Base-by-base conservation (phyloP, 2,329 filamentous ascomycete species). In the Trichoderma pleuroti region DNA sequence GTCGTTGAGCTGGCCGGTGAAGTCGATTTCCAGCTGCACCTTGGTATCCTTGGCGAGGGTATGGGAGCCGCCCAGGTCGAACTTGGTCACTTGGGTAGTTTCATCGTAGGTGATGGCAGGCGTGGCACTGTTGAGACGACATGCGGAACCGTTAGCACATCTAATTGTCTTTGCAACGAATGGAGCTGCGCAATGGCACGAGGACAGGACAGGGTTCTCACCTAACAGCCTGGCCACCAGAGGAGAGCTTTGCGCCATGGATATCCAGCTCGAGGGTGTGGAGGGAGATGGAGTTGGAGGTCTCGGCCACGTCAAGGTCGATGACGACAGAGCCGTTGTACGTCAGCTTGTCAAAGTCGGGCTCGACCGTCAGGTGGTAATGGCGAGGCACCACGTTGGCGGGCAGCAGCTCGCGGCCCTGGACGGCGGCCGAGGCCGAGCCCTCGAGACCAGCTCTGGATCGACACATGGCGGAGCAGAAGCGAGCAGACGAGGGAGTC, bases 281-380 rank as follows among this genome's bases (percentile, higher is more conserved):
- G 77, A 98, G 87, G 11, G 94, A 92, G 78, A 98, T 91, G 62
- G 92, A 94, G 76, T 86, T 93, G 74, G 93, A 93, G 79, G 97
- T 92, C 79, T 97, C 90, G 72, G 88, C 87, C 49, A 98, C 92
- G 76, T 97, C 92, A 72, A 98, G 87, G 77, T 97, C 93, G 78
- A 98, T 94, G 71, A 90, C 82, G 66, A 97, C 94, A 12, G 87
- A 91, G 74, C 95, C 95, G 72, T 95, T 88, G 80, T 95, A 98
- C 74, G 90, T 93, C 82, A 96, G 93, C 74, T 91, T 94, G 76
- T 92, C 87, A 76, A 98, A 92, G 84, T 98, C 89, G 68, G 95
- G 94, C 84, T 98, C 96, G 73, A 98, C 86, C 1, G 93, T 96
- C 76, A 98, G 83, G 81, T 97, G 90, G 83, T 98, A 98, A 84